Base-by-base conservation (phyloP, 2,329 filamentous ascomycete species). In the Paramyrothecium roridum region DNA sequence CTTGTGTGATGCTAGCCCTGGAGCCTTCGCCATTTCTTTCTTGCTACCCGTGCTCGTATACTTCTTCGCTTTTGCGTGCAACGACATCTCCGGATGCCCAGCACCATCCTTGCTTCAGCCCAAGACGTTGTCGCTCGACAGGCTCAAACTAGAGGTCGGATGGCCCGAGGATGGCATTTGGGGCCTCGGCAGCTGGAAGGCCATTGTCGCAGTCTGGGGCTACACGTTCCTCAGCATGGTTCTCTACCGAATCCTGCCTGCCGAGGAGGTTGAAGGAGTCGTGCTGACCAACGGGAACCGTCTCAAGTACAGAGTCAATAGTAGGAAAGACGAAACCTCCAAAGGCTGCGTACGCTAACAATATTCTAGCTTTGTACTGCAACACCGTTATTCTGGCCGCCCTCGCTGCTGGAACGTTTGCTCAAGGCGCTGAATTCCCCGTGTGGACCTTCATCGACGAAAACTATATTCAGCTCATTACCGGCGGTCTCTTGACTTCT, bases 371-470 rank as follows among this genome's bases (percentile, higher is more conserved):
- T 11, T 88, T 95, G 71, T 76, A 79, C 60, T 91, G 90, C n/a
- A 87, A 87, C 57, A 73, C 91, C 54, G 80, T 89, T 59, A 93
- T 88, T 52, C 77, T 96, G 48, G 80, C 81, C n/a, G 77, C 88
- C 7, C 83, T 87, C 52, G 85, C 85, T 34, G 87, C 87, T 10
- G 93, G 92, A 50, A 96, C 92, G 3, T 73, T 86, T 43, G 73
- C 86, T 3, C 84, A 93, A 63, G 93, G 93, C 55, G 85, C 91
- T 52, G 81, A 93, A 20, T 97, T 96, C 65, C 82, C 85, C 10
- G 83, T 97, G 52, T 99, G 93, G 93, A 90, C 88, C 23, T 98
- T 92, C 74, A 91, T 98, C 67, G 88, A 89, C 77, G 87, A 96
- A 69, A 93, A 98, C 76, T 96, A 93, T 69, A 67, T 95, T 52